These are phyloP conservation scores for Gynostemma pentaphyllum DNA, from an alignment of 306 rosid species.

Conservation along the genomic window DNA sequence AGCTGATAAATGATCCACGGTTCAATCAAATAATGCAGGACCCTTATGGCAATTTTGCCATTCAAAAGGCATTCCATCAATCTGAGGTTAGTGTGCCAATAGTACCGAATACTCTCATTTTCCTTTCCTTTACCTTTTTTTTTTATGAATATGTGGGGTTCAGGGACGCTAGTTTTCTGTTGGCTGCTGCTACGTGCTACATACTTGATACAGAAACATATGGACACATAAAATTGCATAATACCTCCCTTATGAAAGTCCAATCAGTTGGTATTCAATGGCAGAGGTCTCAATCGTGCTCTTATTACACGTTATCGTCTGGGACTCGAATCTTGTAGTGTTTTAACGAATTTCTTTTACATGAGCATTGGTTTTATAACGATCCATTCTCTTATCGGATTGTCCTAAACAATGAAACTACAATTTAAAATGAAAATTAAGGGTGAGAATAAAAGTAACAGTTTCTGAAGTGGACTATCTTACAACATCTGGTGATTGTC, in stretches of 20 bases:
- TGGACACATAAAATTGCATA: too few relatives aligned
- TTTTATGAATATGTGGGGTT: not conserved
- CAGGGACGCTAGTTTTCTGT: not conserved
- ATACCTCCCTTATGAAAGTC: too few relatives aligned
- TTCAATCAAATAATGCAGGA: conserved; percentile 50
- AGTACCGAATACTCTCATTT: not conserved
- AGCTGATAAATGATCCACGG: conserved; percentile 32
- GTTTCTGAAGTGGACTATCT: not conserved
- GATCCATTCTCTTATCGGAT: too few relatives aligned
- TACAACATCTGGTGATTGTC: not conserved
- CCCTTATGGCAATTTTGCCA: conserved; percentile 54
- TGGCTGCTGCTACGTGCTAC: too few relatives aligned
- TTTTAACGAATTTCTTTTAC: not conserved
- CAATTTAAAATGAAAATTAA: not conserved
- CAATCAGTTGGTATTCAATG: too few relatives aligned
- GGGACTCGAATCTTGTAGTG: not conserved
- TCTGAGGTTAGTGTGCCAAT: conserved; percentile 32
- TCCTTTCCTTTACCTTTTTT: not conserved
- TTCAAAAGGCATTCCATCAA: conserved; percentile 42
- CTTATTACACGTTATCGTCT: not conserved
- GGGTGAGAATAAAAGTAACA: too few relatives aligned
- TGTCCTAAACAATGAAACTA: not conserved
- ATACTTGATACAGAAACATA: too few relatives aligned
- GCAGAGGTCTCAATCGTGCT: too few relatives aligned
- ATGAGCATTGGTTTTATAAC: too few relatives aligned